Conservation (phyloP, 1,139 yeast species). For the Lizanozyma gosingica region DNA sequence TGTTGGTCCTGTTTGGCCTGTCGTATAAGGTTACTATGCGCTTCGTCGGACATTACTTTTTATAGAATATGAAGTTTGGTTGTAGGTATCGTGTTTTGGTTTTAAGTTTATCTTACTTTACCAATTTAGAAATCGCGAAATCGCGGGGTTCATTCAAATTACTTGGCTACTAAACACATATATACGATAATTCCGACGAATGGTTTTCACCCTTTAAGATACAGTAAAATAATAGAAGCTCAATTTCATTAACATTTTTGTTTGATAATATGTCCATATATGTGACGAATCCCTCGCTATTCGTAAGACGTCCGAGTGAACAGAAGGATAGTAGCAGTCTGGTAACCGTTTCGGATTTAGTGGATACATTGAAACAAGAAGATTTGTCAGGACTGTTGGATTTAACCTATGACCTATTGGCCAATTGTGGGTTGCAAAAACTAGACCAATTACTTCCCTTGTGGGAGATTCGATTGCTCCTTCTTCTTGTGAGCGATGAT, state of each 20-base stretch:
- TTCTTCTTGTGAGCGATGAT: slow-evolving; percentile 23
- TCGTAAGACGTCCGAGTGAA: slow-evolving; percentile 10
- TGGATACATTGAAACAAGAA: background rate
- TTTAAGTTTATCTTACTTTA: too few species aligned
- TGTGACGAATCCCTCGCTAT: slow-evolving; percentile 9
- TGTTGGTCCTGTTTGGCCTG: slow-evolving; percentile 31
- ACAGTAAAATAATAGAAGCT: too few species aligned
- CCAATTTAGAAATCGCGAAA: too few species aligned
- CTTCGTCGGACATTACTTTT: slow-evolving; percentile 2
- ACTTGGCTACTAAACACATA: too few species aligned
- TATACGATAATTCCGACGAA: too few species aligned
- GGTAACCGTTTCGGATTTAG: slow-evolving; percentile 4
- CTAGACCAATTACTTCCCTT: slow-evolving; percentile 13
- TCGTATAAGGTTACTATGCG: slow-evolving; percentile 22
- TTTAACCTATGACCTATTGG: slow-evolving; percentile 11
- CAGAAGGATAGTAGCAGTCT: background rate
- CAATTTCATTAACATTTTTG: too few species aligned
- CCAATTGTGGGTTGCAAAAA: slow-evolving; percentile 4
- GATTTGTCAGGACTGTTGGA: slow-evolving; percentile 7
- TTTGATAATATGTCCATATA: slow-evolving; percentile 5
- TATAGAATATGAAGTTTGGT: too few species aligned
- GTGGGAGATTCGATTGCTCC: slow-evolving; percentile 31
- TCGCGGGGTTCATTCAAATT: too few species aligned
- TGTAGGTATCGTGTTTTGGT: too few species aligned
- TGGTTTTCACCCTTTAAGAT: too few species aligned